Conservation (phyloP, 2,329 filamentous ascomycete genomes). For the Diaporthe humulicola region DNA sequence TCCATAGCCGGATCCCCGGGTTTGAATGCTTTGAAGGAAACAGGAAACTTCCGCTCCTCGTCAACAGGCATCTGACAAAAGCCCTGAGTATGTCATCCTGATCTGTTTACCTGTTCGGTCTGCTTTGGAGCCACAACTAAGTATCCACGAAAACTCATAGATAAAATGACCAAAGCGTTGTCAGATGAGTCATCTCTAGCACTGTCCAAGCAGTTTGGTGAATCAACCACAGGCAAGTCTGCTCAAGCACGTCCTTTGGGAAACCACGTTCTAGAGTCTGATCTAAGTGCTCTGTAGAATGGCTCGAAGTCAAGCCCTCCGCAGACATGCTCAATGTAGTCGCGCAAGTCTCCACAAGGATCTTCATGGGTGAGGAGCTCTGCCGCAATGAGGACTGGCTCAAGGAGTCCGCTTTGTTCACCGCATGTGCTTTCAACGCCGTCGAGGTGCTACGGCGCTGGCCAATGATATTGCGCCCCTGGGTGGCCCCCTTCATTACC, state of each 20-base stretch:
- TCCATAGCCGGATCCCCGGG: background rate
- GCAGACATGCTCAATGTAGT: slow-evolving; percentile 55
- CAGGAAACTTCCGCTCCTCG: background rate
- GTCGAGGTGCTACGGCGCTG: slow-evolving; percentile 55
- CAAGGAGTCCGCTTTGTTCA: slow-evolving; percentile 56
- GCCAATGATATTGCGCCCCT: slow-evolving; percentile 54
- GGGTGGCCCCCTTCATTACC: slow-evolving; percentile 60
- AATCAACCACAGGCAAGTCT: background rate
- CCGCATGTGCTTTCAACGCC: slow-evolving; percentile 52
- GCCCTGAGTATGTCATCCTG: slow-evolving; percentile 7
- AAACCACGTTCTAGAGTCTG: background rate
- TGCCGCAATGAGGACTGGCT: slow-evolving; percentile 63
- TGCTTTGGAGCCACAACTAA: background rate
- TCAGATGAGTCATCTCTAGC: slow-evolving; percentile 16
- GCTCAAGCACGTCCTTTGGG: background rate
- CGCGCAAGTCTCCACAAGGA: slow-evolving; percentile 61
- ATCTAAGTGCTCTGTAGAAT: slow-evolving; percentile 1
- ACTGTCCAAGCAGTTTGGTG: background rate
- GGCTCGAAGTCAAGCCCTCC: slow-evolving; percentile 2
- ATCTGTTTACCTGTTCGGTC: no score
- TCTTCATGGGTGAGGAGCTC: slow-evolving; percentile 60
- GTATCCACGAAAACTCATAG: background rate
- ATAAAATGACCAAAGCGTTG: slow-evolving; percentile 14
- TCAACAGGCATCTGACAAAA: slow-evolving; percentile 28
- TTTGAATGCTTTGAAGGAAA: background rate